Evolutionary conservation across 2,329 filamentous ascomycete genomes (phyloP).

Genomic region (Phoma herbarum): DNA sequence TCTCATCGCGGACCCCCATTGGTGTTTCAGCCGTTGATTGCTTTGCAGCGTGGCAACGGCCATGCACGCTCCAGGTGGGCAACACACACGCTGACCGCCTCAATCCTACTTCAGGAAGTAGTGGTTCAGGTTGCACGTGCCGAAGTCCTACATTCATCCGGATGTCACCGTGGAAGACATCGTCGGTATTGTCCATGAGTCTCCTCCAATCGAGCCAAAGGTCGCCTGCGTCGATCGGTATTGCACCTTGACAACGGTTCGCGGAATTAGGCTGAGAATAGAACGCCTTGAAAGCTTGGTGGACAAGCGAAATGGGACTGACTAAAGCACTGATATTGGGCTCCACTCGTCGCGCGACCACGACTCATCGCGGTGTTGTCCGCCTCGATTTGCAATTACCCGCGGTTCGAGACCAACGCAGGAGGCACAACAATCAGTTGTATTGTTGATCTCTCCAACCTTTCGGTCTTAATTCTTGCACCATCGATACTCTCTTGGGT

Average conservation of each 20-base stretch:
- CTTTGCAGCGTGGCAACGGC: conserved; percentile 14
- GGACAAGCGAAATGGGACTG: conserved; percentile 28
- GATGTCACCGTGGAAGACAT: conserved; percentile 10
- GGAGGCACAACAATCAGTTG: conserved; percentile 11
- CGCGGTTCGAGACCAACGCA: conserved; percentile 13
- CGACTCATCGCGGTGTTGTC: conserved; percentile 12
- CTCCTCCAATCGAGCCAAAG: conserved; percentile 17
- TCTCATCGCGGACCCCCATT: conserved; percentile 14
- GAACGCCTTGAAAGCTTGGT: conserved; percentile 24
- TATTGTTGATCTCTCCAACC: neutral
- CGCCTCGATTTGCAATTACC: conserved; percentile 18
- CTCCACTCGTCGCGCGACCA: conserved; percentile 19
- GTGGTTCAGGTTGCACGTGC: conserved; percentile 11
- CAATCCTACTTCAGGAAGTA: neutral
- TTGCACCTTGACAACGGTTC: conserved; percentile 22
- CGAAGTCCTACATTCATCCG: conserved; percentile 16
- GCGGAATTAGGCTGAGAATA: conserved; percentile 30
- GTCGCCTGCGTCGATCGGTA: conserved; percentile 23
- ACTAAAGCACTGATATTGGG: conserved; percentile 23
- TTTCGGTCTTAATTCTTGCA: neutral
- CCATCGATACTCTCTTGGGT: neutral
- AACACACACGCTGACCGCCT: conserved; percentile 21
- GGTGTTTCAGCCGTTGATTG: conserved; percentile 16
- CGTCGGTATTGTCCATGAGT: conserved; percentile 6
- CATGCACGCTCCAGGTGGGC: conserved; percentile 11